Evolutionary conservation across 805 yeast genomes (phyloP).

Genomic region (Starmera quercuum): DNA sequence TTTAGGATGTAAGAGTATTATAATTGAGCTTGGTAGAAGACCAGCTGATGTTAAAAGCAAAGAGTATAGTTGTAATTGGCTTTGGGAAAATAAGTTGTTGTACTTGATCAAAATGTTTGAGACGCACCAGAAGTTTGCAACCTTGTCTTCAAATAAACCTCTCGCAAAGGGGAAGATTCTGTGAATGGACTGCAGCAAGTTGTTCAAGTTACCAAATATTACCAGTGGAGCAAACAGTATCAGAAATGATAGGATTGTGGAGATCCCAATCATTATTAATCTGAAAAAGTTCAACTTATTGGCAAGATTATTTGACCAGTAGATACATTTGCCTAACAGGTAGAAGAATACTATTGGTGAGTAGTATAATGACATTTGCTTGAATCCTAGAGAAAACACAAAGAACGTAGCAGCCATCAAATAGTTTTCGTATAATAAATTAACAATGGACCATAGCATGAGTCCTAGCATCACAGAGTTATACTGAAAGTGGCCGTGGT

Average conservation of each 20-base stretch:
- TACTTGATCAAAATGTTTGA: conserved; percentile 73
- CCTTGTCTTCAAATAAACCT: conserved; percentile 95
- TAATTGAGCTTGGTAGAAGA: conserved; percentile 48
- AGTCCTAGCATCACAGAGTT: conserved; percentile 93
- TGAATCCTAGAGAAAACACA: conserved; percentile 71
- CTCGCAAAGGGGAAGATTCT: conserved; percentile 89
- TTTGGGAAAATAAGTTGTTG: conserved; percentile 41
- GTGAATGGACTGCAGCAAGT: conserved; percentile 43
- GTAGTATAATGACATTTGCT: conserved; percentile 93
- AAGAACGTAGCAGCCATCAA: conserved; percentile 70
- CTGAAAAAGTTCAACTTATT: conserved; percentile 47
- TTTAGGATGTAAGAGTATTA: conserved; percentile 43
- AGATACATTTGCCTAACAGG: conserved; percentile 47
- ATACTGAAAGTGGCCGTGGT: conserved; percentile 96
- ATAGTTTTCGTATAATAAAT: conserved; percentile 54
- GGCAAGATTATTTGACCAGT: conserved; percentile 14
- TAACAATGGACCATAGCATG: conserved; percentile 58
- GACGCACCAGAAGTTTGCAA: conserved; percentile 98
- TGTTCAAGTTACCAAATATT: conserved; percentile 30
- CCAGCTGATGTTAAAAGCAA: conserved; percentile 43
- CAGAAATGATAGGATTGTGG: conserved; percentile 50
- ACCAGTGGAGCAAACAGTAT: conserved; percentile 55
- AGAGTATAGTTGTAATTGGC: conserved; percentile 54
- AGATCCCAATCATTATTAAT: conserved; percentile 52
- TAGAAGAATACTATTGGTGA: conserved; percentile 84